Evolutionary conservation across 768 basidiomycete species (phyloP), one percentile per base, ranked within the genome.

Genomic region (Scleroderma bovista): DNA sequence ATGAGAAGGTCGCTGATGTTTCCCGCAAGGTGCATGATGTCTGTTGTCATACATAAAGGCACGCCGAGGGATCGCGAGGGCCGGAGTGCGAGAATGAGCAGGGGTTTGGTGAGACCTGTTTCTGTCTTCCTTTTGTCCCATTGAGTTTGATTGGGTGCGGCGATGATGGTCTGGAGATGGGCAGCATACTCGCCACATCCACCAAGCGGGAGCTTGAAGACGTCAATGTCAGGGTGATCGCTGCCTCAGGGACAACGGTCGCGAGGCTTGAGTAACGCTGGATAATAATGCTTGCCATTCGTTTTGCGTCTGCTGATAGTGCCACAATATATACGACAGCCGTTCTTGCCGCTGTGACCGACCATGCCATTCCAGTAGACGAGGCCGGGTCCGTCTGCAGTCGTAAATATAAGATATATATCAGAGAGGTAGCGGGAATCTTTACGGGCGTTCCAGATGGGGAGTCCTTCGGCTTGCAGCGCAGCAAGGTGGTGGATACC

Each of bases 1-100:
- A 62, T 42, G 11, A 64, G 24, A 1, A 64, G 59, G 5, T 69
- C 63, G 0, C 52, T 44, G 0, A 67, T 4, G 29, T 71, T 72
- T 0, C 62, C 44, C 0, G 46, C 46, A 0, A 72, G 59, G 51
- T 76, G 72, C 75, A 79, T 79, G 0, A 67, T n/a, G 50, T 79
- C 75, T 1, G 66, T 60, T 0, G 60, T 51, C 55, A 75, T 76
- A 22, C 61, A 64, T 0, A 42, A 24, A 1, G 74, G 74, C 4
- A 74, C 46, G 0, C 60, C 57, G 9, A 75, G 61, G 0, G 46
- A 61, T 3, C 23, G 44, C 0, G 38, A 20, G 0, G 42, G 42
- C 0, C 40, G 19, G 9, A 78, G 56, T 1, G 70, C 72, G 15
- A 57, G 57, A 19, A 77, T 64, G 10, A 78, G 59, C 1, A 57